Evolutionary conservation across 2,329 filamentous ascomycete genomes (phyloP), one percentile per base, ranked within the genome.

Genomic region (Colletotrichum caudatum): DNA sequence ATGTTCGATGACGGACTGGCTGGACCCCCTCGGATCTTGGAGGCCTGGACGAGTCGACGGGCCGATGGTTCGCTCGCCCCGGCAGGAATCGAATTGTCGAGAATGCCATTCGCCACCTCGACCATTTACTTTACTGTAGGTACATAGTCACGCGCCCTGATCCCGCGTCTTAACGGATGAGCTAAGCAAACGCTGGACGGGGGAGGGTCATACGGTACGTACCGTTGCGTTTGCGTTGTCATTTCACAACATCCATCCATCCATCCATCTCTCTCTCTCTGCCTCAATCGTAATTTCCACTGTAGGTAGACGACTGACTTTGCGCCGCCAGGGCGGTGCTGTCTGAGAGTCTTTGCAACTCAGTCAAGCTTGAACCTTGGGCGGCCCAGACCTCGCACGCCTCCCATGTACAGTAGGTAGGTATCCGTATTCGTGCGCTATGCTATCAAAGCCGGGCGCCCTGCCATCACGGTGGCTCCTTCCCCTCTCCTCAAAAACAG

Each of bases 91-190:
- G 66, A 71, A 72, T 66, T 72, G 70, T 66, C 66, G 66, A 71
- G 70, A 72, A 70, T 71, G 26, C 70, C 66, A 72, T 72, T 72
- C 70, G 70, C 70, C 70, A 72, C 70, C 61, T 44, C 48, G 57
- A 58, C 64, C 69, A 37, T 59, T 16, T 4, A 29, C 29, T 29
- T 3, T 29, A 29, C 26, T 29, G 29, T 29, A 29, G 29, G 29
- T 41, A 6, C 39, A 14, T 41, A 20, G 46, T 39, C 44, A 20
- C 39, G 54, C 39, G 64, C 59, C 39, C 9, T 48, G 18, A 26
- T 60, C 41, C 54, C 33, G 12, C 29, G 9, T n/a, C 60, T 53
- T 62, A n/a, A 62, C 33, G 60, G 60, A 53, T 53, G 59, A 62
- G 44, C 44, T 62, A 62, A 61, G 59, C 33, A 23, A n/a, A 8